Percentiles rank a stretch among this genome's conserved stretches.
These are phyloP conservation scores for Aspergillus hancockii DNA, from an alignment of 495 filamentous ascomycete genomes.

Conservation along the genomic window DNA sequence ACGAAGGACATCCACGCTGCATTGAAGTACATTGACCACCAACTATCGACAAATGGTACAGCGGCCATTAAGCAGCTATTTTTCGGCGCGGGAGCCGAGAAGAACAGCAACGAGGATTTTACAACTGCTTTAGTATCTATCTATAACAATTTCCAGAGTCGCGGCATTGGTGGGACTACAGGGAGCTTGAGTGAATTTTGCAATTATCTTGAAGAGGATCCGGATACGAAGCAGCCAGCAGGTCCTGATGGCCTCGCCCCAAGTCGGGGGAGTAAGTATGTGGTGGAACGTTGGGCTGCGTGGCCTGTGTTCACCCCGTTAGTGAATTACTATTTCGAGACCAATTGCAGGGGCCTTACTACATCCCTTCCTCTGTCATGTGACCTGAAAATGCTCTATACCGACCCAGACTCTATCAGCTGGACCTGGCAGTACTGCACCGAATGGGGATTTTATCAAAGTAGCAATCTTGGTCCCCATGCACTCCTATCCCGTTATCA, in stretches of 20 bases:
- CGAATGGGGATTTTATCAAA: constrained; percentile 59
- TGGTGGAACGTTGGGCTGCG: constrained; percentile 46
- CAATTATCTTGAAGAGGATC: constrained; percentile 44
- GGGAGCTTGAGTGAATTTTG: constrained; percentile 47
- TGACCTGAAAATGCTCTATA: constrained; percentile 35
- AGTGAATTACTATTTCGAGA: constrained; percentile 44
- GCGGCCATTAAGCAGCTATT: constrained; percentile 51
- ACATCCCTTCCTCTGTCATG: constrained; percentile 32
- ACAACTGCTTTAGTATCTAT: constrained; percentile 42
- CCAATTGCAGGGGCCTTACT: constrained; percentile 44
- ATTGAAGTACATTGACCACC: constrained; percentile 51
- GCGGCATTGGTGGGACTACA: constrained; percentile 45
- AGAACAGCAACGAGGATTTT: constrained; percentile 53
- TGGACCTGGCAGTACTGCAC: constrained; percentile 66
- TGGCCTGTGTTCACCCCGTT: constrained; percentile 45
- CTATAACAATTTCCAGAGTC: constrained; percentile 48
- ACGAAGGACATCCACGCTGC: constrained; percentile 54
- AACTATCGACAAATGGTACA: constrained; percentile 36
- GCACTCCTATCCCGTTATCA: constrained; percentile 54
- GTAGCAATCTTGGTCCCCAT: constrained; percentile 50
- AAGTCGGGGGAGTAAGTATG: constrained; percentile 38
- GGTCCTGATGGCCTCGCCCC: constrained; percentile 42
- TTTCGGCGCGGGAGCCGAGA: constrained; percentile 49
- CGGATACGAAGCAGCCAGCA: constrained; percentile 22
- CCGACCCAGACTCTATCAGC: constrained; percentile 41